These are phyloP conservation scores for Beauveria asiatica DNA, from an alignment of 2,329 filamentous ascomycete genomes.

Conservation along the genomic window DNA sequence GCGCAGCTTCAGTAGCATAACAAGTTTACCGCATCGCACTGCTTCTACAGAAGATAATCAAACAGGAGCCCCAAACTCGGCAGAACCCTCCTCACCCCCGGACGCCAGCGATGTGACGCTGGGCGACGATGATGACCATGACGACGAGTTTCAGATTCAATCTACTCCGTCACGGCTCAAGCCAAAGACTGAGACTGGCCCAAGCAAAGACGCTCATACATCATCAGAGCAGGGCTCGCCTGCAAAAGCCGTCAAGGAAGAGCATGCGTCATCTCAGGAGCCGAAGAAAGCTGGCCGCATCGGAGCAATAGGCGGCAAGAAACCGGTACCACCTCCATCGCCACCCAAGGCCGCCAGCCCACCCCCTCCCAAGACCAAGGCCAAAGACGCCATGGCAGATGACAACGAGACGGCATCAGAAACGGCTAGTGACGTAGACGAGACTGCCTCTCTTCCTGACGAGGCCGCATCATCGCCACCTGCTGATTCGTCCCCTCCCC, in stretches of 20 bases:
- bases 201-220: neutral
- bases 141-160: constrained; percentile 46
- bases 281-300: constrained; percentile 19
- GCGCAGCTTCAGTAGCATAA: constrained; percentile 30
- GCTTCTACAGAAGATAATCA: constrained; percentile 3
- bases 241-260: constrained; percentile 1
- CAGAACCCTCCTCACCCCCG: constrained; percentile 11
- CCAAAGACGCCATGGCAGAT: constrained; percentile 10
- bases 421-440: constrained; percentile 24
- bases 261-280: neutral
- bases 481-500: constrained; percentile 11
- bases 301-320: constrained; percentile 29
- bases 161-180: constrained; percentile 34
- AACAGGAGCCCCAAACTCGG: neutral
- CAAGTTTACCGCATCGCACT: constrained; percentile 15
- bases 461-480: constrained; percentile 9
- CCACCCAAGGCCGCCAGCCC: constrained; percentile 12
- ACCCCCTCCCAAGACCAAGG: constrained; percentile 12
- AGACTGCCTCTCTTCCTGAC: constrained; percentile 17
- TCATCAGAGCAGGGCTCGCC: constrained; percentile 3
- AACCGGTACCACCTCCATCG: constrained; percentile 17
- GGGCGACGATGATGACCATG: constrained; percentile 25
- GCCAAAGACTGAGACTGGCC: constrained; percentile 15
- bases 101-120: constrained; percentile 11
- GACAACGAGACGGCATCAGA: constrained; percentile 34